Percentiles rank a stretch among this genome's conserved stretches.
These are phyloP conservation scores for Globisporangium perplexum DNA, from an alignment of 352 stramenopile species.

Conservation along the genomic window DNA sequence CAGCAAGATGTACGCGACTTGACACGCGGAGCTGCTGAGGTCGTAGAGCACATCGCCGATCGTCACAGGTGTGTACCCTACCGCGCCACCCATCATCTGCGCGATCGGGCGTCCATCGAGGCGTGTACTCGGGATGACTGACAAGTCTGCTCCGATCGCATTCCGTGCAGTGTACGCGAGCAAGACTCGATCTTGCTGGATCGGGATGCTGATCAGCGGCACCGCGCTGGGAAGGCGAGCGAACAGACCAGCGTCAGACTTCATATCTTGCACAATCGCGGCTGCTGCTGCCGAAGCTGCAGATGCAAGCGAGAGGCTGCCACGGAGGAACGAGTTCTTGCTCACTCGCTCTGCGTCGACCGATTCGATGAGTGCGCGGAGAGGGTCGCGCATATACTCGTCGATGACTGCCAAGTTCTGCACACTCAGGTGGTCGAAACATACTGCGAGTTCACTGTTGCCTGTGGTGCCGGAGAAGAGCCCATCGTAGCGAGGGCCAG, in stretches of 20 bases:
- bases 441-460: slow-evolving; percentile 40
- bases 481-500: slow-evolving; percentile 49
- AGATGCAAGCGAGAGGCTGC: slow-evolving; percentile 50
- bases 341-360: slow-evolving; percentile 52
- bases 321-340: slow-evolving; percentile 39
- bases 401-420: slow-evolving; percentile 48
- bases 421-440: slow-evolving; percentile 40
- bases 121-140: slow-evolving; percentile 38
- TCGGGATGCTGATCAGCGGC: slow-evolving; percentile 39
- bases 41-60: slow-evolving; percentile 37
- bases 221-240: slow-evolving; percentile 44
- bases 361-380: slow-evolving; percentile 59
- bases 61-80: slow-evolving; percentile 16
- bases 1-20: slow-evolving; percentile 49
- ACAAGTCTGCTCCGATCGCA: slow-evolving; percentile 24
- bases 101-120: slow-evolving; percentile 48
- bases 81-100: slow-evolving; percentile 48
- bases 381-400: slow-evolving; percentile 59
- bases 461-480: slow-evolving; percentile 47
- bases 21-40: slow-evolving; percentile 40
- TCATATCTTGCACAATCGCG: slow-evolving; percentile 69
- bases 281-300: slow-evolving; percentile 55
- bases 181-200: slow-evolving; percentile 45
- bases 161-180: slow-evolving; percentile 44
- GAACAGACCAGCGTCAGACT: slow-evolving; percentile 44